Base-by-base conservation (phyloP, 2,329 filamentous ascomycete species). In the Bimuria novae-zelandiae region DNA sequence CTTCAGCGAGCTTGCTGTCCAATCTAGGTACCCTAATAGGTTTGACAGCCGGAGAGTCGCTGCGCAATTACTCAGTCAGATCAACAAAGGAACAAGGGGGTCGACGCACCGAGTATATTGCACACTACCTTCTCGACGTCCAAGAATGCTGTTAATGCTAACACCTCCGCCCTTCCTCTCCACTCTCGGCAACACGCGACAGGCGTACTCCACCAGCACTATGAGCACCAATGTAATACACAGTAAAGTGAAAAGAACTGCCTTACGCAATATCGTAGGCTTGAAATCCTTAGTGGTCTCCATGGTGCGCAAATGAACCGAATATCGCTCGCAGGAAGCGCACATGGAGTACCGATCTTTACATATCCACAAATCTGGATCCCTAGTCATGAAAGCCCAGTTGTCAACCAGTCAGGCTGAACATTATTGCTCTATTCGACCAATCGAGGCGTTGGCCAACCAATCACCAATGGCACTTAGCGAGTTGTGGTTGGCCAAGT, bases 161-260 rank as follows among this genome's bases (percentile, higher is more conserved):
- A 41, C 19, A 16, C 19, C 19, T 21, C 37, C 37, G 10, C 37
- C 37, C 22, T 41, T 41, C 2, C 21, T 19, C 3, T 45, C 33
- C 19, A 39, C 30, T 4, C 21, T 45, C 7, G 30, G 49, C 8
- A 52, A 42, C 14, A 30, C 36, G 5, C 35, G 41, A 27, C 49
- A 47, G 11, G 42, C 22, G 17, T 47, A 47, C 29, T 52, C 49
- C 21, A 47, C 36, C 16, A 52, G 49, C 19, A 33, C 49, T 19
- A 52, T 16, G 4, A 47, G 33, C 5, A n/a, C 33, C 7, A 40
- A 22, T 12, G 41, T 46, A 19, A 52, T 14, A 7, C 29, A 7
- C 3, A 47, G 19, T 22, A 52, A 33, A 1, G 32, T 30, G 17
- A 42, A n/a, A 17, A 52, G 29, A 10, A 25, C 37, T 21, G 33